phyloP scores from a whole-genome alignment of 2,329 filamentous ascomycete species.

The Achaetomium macrosporum region DNA sequence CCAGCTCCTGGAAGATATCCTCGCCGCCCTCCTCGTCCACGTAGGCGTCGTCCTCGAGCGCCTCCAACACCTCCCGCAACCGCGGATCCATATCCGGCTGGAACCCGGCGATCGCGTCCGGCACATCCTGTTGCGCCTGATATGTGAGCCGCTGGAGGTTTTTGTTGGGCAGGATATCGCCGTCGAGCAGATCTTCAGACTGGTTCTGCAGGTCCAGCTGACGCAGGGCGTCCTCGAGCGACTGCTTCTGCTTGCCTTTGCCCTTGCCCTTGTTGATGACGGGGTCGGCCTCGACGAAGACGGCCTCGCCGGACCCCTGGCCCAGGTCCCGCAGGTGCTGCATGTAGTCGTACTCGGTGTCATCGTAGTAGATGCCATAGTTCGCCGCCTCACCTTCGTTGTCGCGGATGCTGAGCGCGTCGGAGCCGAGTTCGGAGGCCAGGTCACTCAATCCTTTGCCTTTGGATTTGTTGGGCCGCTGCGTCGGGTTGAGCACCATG shows the following conservation, averaged over 20 bases:
- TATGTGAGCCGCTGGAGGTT: conserved; percentile 74
- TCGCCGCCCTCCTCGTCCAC: conserved; percentile 67
- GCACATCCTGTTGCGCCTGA: conserved; percentile 87
- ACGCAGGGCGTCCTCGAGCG: conserved; percentile 75
- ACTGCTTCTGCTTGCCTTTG: conserved; percentile 55
- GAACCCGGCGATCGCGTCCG: conserved; percentile 86
- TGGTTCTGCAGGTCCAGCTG: conserved; percentile 52
- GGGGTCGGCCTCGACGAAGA: conserved; percentile 73
- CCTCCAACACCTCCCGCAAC: conserved; percentile 83
- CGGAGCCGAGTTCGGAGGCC: conserved; percentile 65
- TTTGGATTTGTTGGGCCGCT: conserved; percentile 42
- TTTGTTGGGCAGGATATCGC: conserved; percentile 72
- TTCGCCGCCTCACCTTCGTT: conserved; percentile 97
- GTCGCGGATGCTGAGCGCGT: conserved; percentile 59
- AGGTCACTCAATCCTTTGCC: conserved; percentile 71
- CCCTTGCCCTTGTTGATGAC: conserved; percentile 61
- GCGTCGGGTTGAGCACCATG: conserved; percentile 77
- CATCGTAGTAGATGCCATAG: conserved; percentile 90
- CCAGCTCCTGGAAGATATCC: conserved; percentile 64
- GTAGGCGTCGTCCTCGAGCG: conserved; percentile 90
- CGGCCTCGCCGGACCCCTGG: conserved; percentile 63
- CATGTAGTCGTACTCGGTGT: conserved; percentile 98
- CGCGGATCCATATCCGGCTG: conserved; percentile 97
- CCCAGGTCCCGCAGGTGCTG: conserved; percentile 93
- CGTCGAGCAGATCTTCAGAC: conserved; percentile 57